These are phyloP conservation scores for Solanum hybrid DNA, from an alignment of 305 asterid species.

Conservation along the genomic window DNA sequence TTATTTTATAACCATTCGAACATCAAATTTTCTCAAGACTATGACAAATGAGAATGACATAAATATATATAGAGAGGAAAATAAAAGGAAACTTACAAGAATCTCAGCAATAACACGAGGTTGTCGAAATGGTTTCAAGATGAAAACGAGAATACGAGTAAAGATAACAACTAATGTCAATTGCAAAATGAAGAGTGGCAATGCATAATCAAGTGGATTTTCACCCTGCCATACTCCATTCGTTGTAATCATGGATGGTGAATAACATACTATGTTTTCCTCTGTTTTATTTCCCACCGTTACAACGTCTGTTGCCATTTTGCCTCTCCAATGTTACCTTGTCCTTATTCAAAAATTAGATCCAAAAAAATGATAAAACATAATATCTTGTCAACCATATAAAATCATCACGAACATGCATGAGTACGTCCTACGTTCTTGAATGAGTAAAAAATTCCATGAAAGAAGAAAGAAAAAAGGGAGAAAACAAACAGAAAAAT, in stretches of 20 bases:
- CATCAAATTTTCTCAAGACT: not conserved
- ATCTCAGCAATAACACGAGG: conserved; percentile 89
- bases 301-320: conserved; percentile 5
- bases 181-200: conserved; percentile 79
- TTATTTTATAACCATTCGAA: not conserved
- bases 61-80: not conserved
- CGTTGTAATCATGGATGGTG: conserved; percentile 80
- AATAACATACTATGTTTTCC: conserved; percentile 63
- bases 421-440: not conserved
- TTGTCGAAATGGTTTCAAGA: conserved; percentile 73
- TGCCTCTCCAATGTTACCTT: conserved; percentile 2
- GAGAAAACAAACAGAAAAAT: not conserved
- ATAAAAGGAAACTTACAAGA: conserved; percentile 40
- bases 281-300: conserved; percentile 18
- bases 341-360: not conserved
- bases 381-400: not conserved
- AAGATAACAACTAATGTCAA: conserved; percentile 51
- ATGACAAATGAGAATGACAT: not conserved
- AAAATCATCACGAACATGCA: not conserved
- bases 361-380: not conserved
- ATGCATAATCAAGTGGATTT: conserved; percentile 74
- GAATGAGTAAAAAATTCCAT: not conserved
- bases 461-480: not conserved
- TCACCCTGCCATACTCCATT: conserved; percentile 92
- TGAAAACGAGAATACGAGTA: conserved; percentile 69